These are phyloP conservation scores for Amanita inopinata DNA, from an alignment of 768 basidiomycete genomes.

Conservation along the genomic window DNA sequence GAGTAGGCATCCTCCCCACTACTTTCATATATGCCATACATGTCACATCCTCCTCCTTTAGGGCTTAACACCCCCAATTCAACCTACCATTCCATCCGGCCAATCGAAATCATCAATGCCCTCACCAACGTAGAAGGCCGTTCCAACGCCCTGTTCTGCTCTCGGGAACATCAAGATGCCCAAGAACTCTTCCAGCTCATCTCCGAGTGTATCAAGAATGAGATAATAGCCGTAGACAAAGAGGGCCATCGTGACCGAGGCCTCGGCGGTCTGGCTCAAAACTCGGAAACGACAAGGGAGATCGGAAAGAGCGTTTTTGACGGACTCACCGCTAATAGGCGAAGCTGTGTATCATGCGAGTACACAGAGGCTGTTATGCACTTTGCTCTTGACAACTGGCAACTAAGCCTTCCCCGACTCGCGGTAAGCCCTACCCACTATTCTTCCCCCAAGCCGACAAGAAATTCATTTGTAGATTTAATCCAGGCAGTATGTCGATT, in stretches of 20 bases:
- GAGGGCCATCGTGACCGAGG: constrained; percentile 68
- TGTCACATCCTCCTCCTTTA: constrained; percentile 19
- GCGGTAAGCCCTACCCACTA: constrained; percentile 33
- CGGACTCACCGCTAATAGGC: constrained; percentile 80
- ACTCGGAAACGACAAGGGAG: constrained; percentile 12
- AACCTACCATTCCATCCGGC: constrained; percentile 55
- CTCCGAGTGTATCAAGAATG: constrained; percentile 82
- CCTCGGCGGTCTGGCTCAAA: constrained; percentile 41
- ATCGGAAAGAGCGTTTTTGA: constrained; percentile 69
- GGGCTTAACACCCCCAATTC: constrained; percentile 57
- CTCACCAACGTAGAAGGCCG: constrained; percentile 49
- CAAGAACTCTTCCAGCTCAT: constrained; percentile 96
- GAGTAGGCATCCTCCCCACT: constrained; percentile 31
- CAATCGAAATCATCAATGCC: constrained; percentile 60
- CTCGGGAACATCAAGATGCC: constrained; percentile 94
- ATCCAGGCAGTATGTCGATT: constrained; percentile 54
- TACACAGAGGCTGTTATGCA: constrained; percentile 94
- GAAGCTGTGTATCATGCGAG: constrained; percentile 83
- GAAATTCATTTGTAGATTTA: constrained; percentile 6
- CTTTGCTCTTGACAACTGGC: constrained; percentile 81
- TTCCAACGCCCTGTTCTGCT: constrained; percentile 61
- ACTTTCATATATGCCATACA: background rate
- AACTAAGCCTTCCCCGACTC: constrained; percentile 60
- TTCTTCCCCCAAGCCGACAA: constrained; percentile 3
- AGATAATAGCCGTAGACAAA: constrained; percentile 61